A percentile compares a stretch with the other conserved stretches of the same genome.
Evolutionary conservation across 495 filamentous ascomycete genomes (phyloP).

Genomic region (Penicillium taxi): DNA sequence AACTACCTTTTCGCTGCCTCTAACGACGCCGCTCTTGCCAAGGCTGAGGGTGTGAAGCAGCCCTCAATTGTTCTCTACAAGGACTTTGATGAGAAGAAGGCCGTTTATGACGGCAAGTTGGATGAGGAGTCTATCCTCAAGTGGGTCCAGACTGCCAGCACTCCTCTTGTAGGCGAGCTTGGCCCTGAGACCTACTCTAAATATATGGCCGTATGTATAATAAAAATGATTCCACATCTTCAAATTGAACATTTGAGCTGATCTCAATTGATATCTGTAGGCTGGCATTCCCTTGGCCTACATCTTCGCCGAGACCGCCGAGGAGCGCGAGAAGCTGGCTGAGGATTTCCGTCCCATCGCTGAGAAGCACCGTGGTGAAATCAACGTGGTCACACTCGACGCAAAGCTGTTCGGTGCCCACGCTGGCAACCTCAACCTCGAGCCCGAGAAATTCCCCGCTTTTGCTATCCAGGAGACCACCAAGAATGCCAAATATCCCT

Average conservation of each 20-base stretch:
- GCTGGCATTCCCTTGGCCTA: conserved; percentile 91
- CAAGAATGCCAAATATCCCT: conserved; percentile 98
- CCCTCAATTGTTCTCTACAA: conserved; percentile 95
- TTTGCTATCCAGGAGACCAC: conserved; percentile 95
- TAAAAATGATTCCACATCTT: neutral
- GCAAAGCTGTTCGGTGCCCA: conserved; percentile 92
- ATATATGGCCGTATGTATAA: conserved; percentile 76
- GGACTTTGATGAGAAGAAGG: conserved; percentile 94
- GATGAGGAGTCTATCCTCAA: conserved; percentile 64
- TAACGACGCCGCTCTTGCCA: conserved; percentile 73
- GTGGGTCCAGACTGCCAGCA: conserved; percentile 79
- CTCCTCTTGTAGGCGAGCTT: conserved; percentile 90
- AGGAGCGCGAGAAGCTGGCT: conserved; percentile 77
- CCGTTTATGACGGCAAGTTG: conserved; percentile 71
- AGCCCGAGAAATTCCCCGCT: conserved; percentile 87
- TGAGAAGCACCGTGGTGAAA: conserved; percentile 59
- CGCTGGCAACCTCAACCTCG: conserved; percentile 93
- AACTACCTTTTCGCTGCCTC: conserved; percentile 86
- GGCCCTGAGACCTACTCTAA: conserved; percentile 94
- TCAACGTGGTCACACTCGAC: conserved; percentile 98
- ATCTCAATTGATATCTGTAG: conserved; percentile 27
- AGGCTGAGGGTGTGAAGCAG: conserved; percentile 78
- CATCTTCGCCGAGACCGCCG: conserved; percentile 90
- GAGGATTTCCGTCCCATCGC: conserved; percentile 50
- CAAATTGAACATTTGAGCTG: no score